Percentiles rank a stretch among this genome's conserved stretches.
Evolutionary conservation across 495 filamentous ascomycete genomes (phyloP).

Genomic region (Aspergillus biplanus): DNA sequence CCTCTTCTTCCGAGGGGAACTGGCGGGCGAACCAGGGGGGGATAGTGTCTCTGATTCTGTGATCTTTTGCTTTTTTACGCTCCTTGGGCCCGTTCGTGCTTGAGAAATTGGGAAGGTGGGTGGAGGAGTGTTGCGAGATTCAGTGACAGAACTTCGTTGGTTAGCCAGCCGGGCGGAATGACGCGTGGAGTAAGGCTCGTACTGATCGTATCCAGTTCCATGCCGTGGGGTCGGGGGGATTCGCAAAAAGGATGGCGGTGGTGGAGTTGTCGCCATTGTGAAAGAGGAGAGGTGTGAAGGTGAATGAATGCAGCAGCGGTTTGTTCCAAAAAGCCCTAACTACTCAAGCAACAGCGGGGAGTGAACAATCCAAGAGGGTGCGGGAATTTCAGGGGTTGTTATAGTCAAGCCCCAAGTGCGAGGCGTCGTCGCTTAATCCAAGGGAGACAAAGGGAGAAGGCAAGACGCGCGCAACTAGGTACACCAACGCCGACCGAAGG

Average conservation of each 20-base stretch:
- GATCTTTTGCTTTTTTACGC: conserved; percentile 27
- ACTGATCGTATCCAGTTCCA: conserved; percentile 68
- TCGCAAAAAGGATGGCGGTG: conserved; percentile 59
- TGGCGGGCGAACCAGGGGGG: conserved; percentile 44
- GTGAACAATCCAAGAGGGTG: neutral
- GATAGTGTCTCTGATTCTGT: conserved; percentile 27
- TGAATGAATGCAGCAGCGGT: conserved; percentile 9
- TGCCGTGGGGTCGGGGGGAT: conserved; percentile 76
- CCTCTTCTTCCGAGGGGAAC: conserved; percentile 58
- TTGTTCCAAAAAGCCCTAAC: neutral
- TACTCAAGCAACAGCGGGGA: neutral
- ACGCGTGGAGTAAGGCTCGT: conserved; percentile 65
- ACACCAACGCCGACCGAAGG: conserved; percentile 23
- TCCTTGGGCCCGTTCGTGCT: conserved; percentile 15
- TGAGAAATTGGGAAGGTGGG: conserved; percentile 33
- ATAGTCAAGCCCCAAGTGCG: neutral
- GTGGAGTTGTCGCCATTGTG: conserved; percentile 68
- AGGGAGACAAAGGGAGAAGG: conserved; percentile 22
- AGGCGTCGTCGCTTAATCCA: conserved; percentile 14
- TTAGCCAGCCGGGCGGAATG: conserved; percentile 53
- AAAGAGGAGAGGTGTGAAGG: conserved; percentile 1
- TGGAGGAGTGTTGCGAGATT: conserved; percentile 43
- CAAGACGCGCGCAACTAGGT: conserved; percentile 19
- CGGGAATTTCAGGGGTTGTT: neutral
- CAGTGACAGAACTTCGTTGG: conserved; percentile 35